Percentiles rank a stretch among this genome's conserved stretches.
These are phyloP conservation scores for Keithomyces neogunnii DNA, from an alignment of 2,329 filamentous ascomycete species.

Conservation along the genomic window DNA sequence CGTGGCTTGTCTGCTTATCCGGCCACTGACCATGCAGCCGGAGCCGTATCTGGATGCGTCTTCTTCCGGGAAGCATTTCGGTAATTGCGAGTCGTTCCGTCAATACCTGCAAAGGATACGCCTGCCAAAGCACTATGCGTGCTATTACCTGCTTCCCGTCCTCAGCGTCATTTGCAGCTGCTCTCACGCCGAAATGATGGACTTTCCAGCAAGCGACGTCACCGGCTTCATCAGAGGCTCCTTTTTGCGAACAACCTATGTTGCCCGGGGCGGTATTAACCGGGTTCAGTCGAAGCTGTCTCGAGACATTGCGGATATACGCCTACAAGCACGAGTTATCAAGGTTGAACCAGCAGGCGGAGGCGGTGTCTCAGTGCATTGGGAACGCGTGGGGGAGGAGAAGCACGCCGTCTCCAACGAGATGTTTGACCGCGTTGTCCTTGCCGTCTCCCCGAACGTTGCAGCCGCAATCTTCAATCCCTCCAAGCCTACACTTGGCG, in stretches of 20 bases:
- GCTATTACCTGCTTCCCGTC: conserved; percentile 44
- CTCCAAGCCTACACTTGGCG: conserved; percentile 24
- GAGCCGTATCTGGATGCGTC: neutral
- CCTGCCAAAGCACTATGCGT: conserved; percentile 36
- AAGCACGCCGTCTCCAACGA: conserved; percentile 16
- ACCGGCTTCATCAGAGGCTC: conserved; percentile 40
- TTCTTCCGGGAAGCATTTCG: neutral
- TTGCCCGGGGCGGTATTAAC: conserved; percentile 39
- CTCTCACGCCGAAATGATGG: conserved; percentile 38
- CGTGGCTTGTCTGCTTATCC: conserved; percentile 39
- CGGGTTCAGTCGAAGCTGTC: conserved; percentile 39
- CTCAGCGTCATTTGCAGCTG: conserved; percentile 48
- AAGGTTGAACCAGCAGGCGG: conserved; percentile 19
- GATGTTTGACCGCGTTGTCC: conserved; percentile 41
- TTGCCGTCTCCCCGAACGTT: conserved; percentile 47
- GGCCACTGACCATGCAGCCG: conserved; percentile 18
- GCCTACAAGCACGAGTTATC: conserved; percentile 29
- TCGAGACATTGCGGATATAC: conserved; percentile 28
- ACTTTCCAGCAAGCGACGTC: conserved; percentile 45
- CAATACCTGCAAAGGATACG: conserved; percentile 40
- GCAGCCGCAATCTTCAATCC: conserved; percentile 39
- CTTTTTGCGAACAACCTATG: conserved; percentile 39
- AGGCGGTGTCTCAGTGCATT: conserved; percentile 22
- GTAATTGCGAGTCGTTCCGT: neutral
- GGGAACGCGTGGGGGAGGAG: conserved; percentile 17